Evolutionary conservation across 768 basidiomycete genomes (phyloP).

Genomic region (Lyophyllum shimeji): DNA sequence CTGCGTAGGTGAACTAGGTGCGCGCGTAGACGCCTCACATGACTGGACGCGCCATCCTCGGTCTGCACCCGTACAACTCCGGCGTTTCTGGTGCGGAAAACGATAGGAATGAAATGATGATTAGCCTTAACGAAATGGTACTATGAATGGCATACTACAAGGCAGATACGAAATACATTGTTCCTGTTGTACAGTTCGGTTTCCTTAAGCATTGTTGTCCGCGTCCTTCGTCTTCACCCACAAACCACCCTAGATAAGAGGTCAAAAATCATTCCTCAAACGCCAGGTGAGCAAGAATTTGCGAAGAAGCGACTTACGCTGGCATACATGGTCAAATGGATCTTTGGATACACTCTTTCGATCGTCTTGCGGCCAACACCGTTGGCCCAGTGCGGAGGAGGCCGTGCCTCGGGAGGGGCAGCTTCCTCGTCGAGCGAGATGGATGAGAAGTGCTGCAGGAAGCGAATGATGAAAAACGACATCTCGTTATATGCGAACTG

Average conservation of each 20-base stretch:
- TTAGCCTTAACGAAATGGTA: background rate
- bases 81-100: too few relatives aligned
- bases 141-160: slow-evolving; percentile 3
- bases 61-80: too few relatives aligned
- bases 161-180: background rate
- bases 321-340: slow-evolving; percentile 54
- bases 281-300: background rate
- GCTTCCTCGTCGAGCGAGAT: slow-evolving; percentile 47
- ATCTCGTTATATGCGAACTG: slow-evolving; percentile 62
- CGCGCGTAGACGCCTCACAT: too few relatives aligned
- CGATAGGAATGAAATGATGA: background rate
- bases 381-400: slow-evolving; percentile 47
- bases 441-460: slow-evolving; percentile 57
- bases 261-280: background rate
- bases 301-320: slow-evolving; percentile 30
- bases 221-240: slow-evolving; percentile 51
- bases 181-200: background rate
- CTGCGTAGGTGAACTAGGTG: too few relatives aligned
- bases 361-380: slow-evolving; percentile 45
- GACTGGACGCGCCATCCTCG: too few relatives aligned
- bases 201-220: slow-evolving; percentile 16
- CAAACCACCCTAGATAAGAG: slow-evolving; percentile 42
- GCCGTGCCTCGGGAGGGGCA: slow-evolving; percentile 42
- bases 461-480: slow-evolving; percentile 62
- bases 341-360: slow-evolving; percentile 52